Evolutionary conservation across 2,329 filamentous ascomycete species (phyloP).

Genomic region (Eurotiales sp.): DNA sequence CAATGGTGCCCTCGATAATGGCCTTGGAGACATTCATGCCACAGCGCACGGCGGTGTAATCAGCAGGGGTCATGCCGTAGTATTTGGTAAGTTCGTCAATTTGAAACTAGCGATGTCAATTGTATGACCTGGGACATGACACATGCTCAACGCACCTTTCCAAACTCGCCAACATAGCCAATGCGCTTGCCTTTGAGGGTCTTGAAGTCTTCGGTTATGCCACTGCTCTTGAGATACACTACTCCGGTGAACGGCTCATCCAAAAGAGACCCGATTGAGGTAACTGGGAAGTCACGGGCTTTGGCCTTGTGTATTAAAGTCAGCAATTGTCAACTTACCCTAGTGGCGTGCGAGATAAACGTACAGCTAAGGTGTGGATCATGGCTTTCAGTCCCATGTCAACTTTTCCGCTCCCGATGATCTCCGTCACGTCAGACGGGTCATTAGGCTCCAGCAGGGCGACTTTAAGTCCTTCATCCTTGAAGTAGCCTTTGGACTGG

Average conservation of each 20-base stretch:
- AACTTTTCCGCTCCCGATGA: conserved; percentile 71
- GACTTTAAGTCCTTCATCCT: conserved; percentile 72
- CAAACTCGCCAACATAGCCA: conserved; percentile 76
- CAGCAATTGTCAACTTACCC: neutral
- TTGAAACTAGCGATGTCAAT: conserved; percentile 55
- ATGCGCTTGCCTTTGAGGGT: conserved; percentile 73
- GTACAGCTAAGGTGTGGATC: conserved; percentile 73
- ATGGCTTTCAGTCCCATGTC: conserved; percentile 80
- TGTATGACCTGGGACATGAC: neutral
- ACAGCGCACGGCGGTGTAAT: conserved; percentile 74
- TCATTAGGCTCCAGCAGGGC: conserved; percentile 75
- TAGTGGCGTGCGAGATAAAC: conserved; percentile 18
- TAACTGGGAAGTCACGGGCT: conserved; percentile 68
- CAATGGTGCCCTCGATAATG: conserved; percentile 68
- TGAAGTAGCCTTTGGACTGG: conserved; percentile 70
- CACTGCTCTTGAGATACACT: conserved; percentile 69
- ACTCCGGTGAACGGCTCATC: conserved; percentile 79
- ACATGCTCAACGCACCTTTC: conserved; percentile 52
- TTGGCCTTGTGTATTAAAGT: conserved; percentile 58
- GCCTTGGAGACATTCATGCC: conserved; percentile 79
- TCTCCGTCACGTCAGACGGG: conserved; percentile 76
- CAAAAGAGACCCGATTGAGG: conserved; percentile 69
- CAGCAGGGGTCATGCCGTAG: conserved; percentile 68
- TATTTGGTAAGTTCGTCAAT: conserved; percentile 76
- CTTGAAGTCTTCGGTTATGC: conserved; percentile 71